Evolutionary conservation across 2,329 filamentous ascomycete species (phyloP), one percentile per base, ranked within the genome.

Genomic region (Cladosporium sp.): DNA sequence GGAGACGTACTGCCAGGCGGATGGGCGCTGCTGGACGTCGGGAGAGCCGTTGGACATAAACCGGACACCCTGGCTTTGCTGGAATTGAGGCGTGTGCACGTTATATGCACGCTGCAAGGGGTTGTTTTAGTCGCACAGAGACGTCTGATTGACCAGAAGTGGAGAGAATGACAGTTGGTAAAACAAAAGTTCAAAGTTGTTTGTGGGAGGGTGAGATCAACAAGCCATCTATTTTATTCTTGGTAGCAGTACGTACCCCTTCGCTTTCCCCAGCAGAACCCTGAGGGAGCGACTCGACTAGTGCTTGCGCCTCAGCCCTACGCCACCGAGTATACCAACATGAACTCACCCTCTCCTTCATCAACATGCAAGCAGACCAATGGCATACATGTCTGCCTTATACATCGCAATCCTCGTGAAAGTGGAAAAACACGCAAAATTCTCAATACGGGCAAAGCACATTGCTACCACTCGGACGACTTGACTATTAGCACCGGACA

Each of bases 11-110:
- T 47, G 28, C 62, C 62, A 65, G 52, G 30, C 26, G 18, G 62
- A 59, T 14, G 62, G 55, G 28, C 54, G 52, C 34, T 54, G 60
- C 47, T 63, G 60, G 60, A 30, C n/a, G 47, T 66, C 59, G 30
- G 49, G 15, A 30, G 52, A 55, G 58, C 60, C 49, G 60, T 21
- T 55, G 60, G 60, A 63, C 60, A 63, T 63, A 28, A 54, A 55
- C 57, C 36, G 36, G 58, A 38, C 26, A 32, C n/a, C 38, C 58
- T 34, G 58, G 44, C 58, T 49, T 49, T 21, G n/a, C 21, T 55
- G 30, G 24, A n/a, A 21, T 32, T n/a, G 28, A 55, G 30, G 52
- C 52, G 52, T 55, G 52, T n/a, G 28, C 28, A n/a, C 28, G 28
- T 34, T 55, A 21, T n/a, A 34, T n/a, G 28, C 28, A 34, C 41